A percentile compares a stretch with the other conserved stretches of the same genome.
Evolutionary conservation across 345 rosid genomes (phyloP).

Genomic region (Adansonia digitata): DNA sequence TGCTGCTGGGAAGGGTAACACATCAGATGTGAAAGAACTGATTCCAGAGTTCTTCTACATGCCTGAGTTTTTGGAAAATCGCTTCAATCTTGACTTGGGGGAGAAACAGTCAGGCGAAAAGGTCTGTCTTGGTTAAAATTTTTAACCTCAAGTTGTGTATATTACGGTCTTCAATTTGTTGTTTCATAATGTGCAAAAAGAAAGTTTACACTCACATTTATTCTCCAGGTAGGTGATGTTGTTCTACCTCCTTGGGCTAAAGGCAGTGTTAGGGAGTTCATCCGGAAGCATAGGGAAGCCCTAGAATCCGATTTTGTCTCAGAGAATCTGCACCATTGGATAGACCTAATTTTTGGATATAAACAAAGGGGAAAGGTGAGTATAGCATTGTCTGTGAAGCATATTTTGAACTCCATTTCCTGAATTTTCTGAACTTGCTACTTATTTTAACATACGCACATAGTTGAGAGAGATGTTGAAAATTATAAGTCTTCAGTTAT

Average conservation of each 20-base stretch:
- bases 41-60: conserved; percentile 99
- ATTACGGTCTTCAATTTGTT: background rate
- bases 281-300: conserved; percentile 88
- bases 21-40: conserved; percentile 96
- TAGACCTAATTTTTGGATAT: conserved; percentile 95
- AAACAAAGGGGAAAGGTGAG: conserved; percentile 98
- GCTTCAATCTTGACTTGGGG: conserved; percentile 84
- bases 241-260: conserved; percentile 96
- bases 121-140: conserved; percentile 42
- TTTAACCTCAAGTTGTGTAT: background rate
- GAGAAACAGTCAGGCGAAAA: conserved; percentile 98
- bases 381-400: conserved; percentile 3
- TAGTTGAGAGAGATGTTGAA: background rate
- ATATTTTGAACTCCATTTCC: conserved; percentile 1
- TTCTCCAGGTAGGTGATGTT: conserved; percentile 79
- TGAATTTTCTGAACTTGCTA: background rate
- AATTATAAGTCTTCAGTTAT: background rate
- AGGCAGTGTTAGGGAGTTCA: conserved; percentile 90
- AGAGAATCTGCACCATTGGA: conserved; percentile 97
- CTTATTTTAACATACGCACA: background rate
- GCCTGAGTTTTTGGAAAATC: conserved; percentile 91
- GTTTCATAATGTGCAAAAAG: conserved; percentile 11
- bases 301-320: conserved; percentile 94
- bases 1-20: conserved; percentile 97
- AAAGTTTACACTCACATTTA: background rate